Base-by-base conservation (phyloP, 129 eudicot species). In the Saussurea involucrata region DNA sequence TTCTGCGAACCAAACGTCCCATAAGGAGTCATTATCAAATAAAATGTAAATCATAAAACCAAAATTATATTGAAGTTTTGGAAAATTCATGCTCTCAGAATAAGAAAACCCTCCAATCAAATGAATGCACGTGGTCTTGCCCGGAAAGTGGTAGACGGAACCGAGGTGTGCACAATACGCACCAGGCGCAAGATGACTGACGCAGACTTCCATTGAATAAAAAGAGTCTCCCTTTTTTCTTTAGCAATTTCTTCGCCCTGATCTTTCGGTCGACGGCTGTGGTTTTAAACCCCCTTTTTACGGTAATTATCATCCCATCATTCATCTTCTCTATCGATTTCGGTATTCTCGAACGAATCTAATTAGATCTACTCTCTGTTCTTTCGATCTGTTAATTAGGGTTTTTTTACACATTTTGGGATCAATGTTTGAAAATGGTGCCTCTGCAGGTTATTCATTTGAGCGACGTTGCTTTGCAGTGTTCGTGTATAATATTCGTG, bases 261-360 rank as follows among this genome's bases (percentile, higher is more conserved):
- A 18, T 78, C 32, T 69, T 76, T 69, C 76, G 33, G 22, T 78
- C 11, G 71, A 69, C 75, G 69, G 81, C 76, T 77, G 69, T 68
- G 24, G 8, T 8, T 37, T 61, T 40, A 49, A 72, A 4, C 9
- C 69, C 77, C 77, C 63, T 22, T 42, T 60, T 25, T 31, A 63
- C 53, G 77, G 82, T 78, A 71, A 57, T 53, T 13, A n/a, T 69
- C 7, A 69, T 49, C 18, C 69, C 5, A 13, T 11, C 17, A 29
- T 76, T 68, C 68, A 76, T 53, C 4, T 49, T 46, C 57, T 31
- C 58, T 12, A 67, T 21, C 57, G 34, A 31, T 66, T 66, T 76
- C 73, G 6, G n/a, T 29, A n/a, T 17, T 65, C 25, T 64, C 31
- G 13, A 42, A 20, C 46, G 9, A 58, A 24, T 69, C 40, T 6